Evolutionary conservation across 768 basidiomycete genomes (phyloP).

Genomic region (Chalciporus pseudorubinellus): DNA sequence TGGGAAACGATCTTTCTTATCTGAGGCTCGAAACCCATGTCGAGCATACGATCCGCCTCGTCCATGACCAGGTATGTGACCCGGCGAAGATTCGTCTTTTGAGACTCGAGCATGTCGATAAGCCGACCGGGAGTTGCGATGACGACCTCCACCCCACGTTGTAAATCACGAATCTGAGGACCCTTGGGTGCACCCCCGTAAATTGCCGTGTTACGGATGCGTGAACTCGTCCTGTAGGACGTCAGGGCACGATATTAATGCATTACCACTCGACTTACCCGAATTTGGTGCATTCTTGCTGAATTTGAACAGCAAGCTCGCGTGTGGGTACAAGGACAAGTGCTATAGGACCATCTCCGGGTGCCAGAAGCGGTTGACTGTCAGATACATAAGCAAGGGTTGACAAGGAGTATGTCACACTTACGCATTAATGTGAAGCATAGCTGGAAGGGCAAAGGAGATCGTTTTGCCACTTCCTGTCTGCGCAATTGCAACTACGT

Average conservation of each 20-base stretch:
- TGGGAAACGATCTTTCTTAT: conserved; percentile 97
- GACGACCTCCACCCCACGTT: conserved; percentile 95
- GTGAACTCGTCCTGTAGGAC: conserved; percentile 68
- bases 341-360: conserved; percentile 97
- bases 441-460: conserved; percentile 95
- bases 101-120: conserved; percentile 97
- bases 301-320: conserved; percentile 98
- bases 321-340: conserved; percentile 96
- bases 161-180: conserved; percentile 95
- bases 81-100: conserved; percentile 94
- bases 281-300: conserved; percentile 98
- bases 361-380: conserved; percentile 87
- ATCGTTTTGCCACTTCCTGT: conserved; percentile 99
- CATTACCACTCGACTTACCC: conserved; percentile 50
- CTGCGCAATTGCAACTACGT: conserved; percentile 95
- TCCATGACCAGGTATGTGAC: conserved; percentile 99
- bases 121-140: conserved; percentile 99
- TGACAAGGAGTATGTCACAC: conserved; percentile 27
- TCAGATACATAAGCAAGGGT: conserved; percentile 4
- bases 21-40: conserved; percentile 99
- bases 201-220: conserved; percentile 97
- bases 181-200: conserved; percentile 99
- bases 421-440: conserved; percentile 99
- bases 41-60: conserved; percentile 99
- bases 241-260: no score